A percentile compares a stretch with the other conserved stretches of the same genome.
These are phyloP conservation scores for Pleurotus djamor DNA, from an alignment of 768 basidiomycete species.

Conservation along the genomic window DNA sequence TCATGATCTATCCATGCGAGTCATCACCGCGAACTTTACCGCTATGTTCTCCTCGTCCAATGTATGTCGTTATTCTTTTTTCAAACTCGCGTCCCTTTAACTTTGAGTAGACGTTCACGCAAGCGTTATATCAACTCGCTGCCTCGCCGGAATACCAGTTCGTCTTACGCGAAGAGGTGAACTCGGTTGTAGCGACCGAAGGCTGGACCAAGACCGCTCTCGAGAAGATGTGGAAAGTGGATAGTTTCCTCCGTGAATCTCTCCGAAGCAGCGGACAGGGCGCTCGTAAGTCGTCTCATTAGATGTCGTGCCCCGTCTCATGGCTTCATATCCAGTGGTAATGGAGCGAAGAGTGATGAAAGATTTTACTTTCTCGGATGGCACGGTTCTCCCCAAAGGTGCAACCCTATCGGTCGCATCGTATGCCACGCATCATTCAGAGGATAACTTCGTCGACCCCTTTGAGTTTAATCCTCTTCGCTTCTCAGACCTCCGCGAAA, in stretches of 20 bases:
- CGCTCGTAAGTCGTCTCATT: constrained; percentile 11
- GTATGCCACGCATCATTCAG: neutral
- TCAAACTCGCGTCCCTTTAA: neutral
- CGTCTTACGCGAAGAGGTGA: constrained; percentile 20
- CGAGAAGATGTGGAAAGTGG: constrained; percentile 25
- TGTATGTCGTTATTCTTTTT: constrained; percentile 12
- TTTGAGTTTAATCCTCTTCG: constrained; percentile 12
- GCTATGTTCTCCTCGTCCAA: constrained; percentile 26
- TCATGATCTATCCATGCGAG: constrained; percentile 9
- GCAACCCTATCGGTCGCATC: constrained; percentile 3
- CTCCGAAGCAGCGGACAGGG: constrained; percentile 17
- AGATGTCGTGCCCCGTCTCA: neutral
- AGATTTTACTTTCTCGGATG: constrained; percentile 20
- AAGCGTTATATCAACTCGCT: constrained; percentile 19
- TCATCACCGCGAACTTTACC: constrained; percentile 28
- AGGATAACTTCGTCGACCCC: neutral
- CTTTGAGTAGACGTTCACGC: constrained; percentile 13
- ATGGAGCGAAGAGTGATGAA: constrained; percentile 15
- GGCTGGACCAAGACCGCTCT: constrained; percentile 29
- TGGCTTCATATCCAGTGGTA: constrained; percentile 8
- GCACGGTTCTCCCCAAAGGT: constrained; percentile 16
- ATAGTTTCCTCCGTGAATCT: constrained; percentile 34
- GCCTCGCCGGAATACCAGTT: constrained; percentile 16
- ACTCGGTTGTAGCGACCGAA: constrained; percentile 14
- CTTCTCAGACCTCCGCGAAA: constrained; percentile 14